A percentile compares a stretch with the other conserved stretches of the same genome.
Conservation (phyloP, 805 yeast species). For the Candida boidinii region DNA sequence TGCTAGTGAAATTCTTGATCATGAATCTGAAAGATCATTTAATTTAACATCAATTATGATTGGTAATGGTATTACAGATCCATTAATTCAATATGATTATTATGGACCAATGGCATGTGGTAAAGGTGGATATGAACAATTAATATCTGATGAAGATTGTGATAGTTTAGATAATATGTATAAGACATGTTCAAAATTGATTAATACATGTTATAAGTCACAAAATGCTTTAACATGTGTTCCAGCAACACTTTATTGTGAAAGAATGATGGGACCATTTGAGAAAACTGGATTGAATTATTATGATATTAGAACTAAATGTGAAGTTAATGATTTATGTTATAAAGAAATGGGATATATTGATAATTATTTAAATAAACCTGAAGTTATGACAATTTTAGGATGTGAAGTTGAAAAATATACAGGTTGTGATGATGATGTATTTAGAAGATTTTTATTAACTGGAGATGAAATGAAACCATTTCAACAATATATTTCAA, state of each 20-base stretch:
- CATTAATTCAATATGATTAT: conserved; percentile 66
- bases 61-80: conserved; percentile 89
- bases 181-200: conserved; percentile 71
- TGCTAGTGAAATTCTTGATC: conserved; percentile 70
- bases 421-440: conserved; percentile 68
- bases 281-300: conserved; percentile 82
- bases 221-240: conserved; percentile 78
- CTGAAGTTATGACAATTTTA: conserved; percentile 66
- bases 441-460: conserved; percentile 71
- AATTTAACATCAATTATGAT: conserved; percentile 71
- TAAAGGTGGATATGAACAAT: conserved; percentile 72
- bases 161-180: conserved; percentile 54
- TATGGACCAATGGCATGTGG: conserved; percentile 96
- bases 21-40: conserved; percentile 44
- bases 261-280: conserved; percentile 75
- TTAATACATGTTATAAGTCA: conserved; percentile 68
- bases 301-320: conserved; percentile 77
- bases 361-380: conserved; percentile 70
- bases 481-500: conserved; percentile 66
- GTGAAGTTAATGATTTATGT: conserved; percentile 61
- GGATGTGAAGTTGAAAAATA: conserved; percentile 86
- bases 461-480: conserved; percentile 94
- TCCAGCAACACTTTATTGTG: conserved; percentile 88
- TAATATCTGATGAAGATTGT: conserved; percentile 74
- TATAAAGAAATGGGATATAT: conserved; percentile 72